Percentiles rank a stretch among this genome's conserved stretches.
Evolutionary conservation across 805 yeast species (phyloP).

Genomic region (Spathaspora hagerdaliae): DNA sequence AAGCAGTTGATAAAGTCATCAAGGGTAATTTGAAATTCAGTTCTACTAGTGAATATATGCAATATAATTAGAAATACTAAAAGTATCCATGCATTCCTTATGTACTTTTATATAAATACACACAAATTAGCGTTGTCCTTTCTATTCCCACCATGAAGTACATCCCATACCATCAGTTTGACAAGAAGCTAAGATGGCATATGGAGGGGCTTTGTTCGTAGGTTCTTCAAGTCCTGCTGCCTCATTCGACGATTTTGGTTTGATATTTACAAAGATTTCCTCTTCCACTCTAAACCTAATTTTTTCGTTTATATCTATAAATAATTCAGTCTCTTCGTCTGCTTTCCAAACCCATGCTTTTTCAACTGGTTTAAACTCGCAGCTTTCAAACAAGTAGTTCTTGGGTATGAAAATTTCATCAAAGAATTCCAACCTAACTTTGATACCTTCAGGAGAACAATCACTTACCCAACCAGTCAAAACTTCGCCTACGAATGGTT

Average conservation of each 20-base stretch:
- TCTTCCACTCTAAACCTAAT: slow-evolving; percentile 89
- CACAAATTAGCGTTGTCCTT: no score
- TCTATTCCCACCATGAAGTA: slow-evolving; percentile 90
- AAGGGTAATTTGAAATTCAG: slow-evolving; percentile 98
- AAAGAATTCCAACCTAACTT: slow-evolving; percentile 80
- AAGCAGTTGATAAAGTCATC: slow-evolving; percentile 97
- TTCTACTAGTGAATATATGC: slow-evolving; percentile 97
- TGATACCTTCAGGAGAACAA: slow-evolving; percentile 83
- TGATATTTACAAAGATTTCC: slow-evolving; percentile 77
- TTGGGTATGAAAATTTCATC: slow-evolving; percentile 90
- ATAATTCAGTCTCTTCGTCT: slow-evolving; percentile 71
- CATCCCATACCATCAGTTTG: slow-evolving; percentile 97
- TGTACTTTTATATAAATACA: no score
- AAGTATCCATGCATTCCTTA: neutral
- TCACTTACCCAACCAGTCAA: slow-evolving; percentile 90
- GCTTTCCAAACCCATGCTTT: slow-evolving; percentile 95
- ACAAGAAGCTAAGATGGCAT: slow-evolving; percentile 82
- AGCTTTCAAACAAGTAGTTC: slow-evolving; percentile 72
- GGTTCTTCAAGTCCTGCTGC: slow-evolving; percentile 36
- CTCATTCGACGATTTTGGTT: slow-evolving; percentile 68
- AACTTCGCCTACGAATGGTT: slow-evolving; percentile 93
- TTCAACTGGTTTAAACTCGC: slow-evolving; percentile 65
- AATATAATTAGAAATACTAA: slow-evolving; percentile 61
- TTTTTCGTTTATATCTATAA: slow-evolving; percentile 85
- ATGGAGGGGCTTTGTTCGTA: slow-evolving; percentile 61